A percentile compares a stretch with the other conserved stretches of the same genome.
phyloP scores from a whole-genome alignment of 345 rosid species.

The Abelmoschus esculentus region DNA sequence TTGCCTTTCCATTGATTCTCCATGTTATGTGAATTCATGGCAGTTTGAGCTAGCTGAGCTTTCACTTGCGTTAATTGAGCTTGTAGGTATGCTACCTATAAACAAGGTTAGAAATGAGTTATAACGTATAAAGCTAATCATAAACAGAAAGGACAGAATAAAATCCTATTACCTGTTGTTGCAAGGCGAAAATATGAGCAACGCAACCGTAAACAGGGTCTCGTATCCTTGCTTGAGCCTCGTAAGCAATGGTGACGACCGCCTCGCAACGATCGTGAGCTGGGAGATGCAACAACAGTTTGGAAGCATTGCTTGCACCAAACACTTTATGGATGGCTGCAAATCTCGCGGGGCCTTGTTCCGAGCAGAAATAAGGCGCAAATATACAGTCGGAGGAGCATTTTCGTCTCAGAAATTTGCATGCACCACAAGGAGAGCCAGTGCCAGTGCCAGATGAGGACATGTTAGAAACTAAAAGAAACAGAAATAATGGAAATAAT shows the following conservation, averaged over 20 bases:
- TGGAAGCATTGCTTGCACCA: slow-evolving; percentile 72
- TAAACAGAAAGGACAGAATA: background rate
- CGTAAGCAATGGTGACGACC: slow-evolving; percentile 60
- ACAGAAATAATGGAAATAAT: background rate
- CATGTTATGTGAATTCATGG: slow-evolving; percentile 22
- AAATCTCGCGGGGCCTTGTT: slow-evolving; percentile 58
- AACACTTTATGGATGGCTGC: slow-evolving; percentile 76
- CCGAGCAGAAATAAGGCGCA: slow-evolving; percentile 68
- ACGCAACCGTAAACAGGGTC: slow-evolving; percentile 83
- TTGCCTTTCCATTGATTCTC: slow-evolving; percentile 37
- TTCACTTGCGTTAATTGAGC: slow-evolving; percentile 83
- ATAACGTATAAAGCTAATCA: background rate
- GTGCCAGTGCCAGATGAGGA: slow-evolving; percentile 31
- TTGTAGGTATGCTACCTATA: slow-evolving; percentile 76
- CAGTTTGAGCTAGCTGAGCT: slow-evolving; percentile 55
- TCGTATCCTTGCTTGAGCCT: slow-evolving; percentile 64
- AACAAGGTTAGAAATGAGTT: background rate
- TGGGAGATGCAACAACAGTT: slow-evolving; percentile 52
- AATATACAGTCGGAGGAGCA: slow-evolving; percentile 61
- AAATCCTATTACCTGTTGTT: slow-evolving; percentile 45
- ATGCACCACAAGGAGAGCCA: slow-evolving; percentile 70
- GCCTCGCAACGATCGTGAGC: slow-evolving; percentile 65
- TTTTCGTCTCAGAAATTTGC: slow-evolving; percentile 70
- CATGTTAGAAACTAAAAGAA: slow-evolving; percentile 17
- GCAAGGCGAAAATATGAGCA: slow-evolving; percentile 61